A percentile compares a stretch with the other conserved stretches of the same genome.
Conservation (phyloP, 352 stramenopile genomes). For the Globisporangium spiculum region DNA sequence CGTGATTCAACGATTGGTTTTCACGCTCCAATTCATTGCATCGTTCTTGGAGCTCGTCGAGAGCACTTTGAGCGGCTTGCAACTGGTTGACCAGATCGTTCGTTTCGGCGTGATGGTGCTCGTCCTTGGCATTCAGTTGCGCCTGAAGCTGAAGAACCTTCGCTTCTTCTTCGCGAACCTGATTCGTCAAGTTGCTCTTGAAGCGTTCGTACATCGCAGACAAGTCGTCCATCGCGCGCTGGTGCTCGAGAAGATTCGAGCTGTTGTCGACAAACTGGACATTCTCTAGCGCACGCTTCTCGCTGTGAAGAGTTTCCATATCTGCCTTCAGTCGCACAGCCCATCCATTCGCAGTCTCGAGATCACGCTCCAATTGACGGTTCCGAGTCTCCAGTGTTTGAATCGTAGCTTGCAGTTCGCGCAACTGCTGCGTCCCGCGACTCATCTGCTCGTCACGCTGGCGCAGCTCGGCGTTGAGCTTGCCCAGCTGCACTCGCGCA, state of each 20-base stretch:
- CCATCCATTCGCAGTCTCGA: constrained; percentile 28
- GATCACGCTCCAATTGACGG: constrained; percentile 31
- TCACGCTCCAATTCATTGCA: constrained; percentile 45
- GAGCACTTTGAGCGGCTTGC: constrained; percentile 18
- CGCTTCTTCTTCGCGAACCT: constrained; percentile 40
- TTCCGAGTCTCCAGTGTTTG: constrained; percentile 33
- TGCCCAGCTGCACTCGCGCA: constrained; percentile 39
- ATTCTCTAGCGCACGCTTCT: constrained; percentile 38
- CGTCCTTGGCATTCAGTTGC: constrained; percentile 27
- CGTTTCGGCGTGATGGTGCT: constrained; percentile 23
- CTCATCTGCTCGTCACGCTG: constrained; percentile 49
- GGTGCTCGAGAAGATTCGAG: constrained; percentile 18
- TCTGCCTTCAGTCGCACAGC: constrained; percentile 31
- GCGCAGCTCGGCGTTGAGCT: constrained; percentile 30
- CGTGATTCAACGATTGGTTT: constrained; percentile 35
- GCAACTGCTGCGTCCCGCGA: constrained; percentile 41
- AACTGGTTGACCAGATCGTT: constrained; percentile 30
- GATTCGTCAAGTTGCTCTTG: constrained; percentile 33
- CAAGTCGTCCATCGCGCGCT: constrained; percentile 29
- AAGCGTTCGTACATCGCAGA: constrained; percentile 41
- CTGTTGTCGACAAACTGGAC: constrained; percentile 19
- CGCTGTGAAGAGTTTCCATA: constrained; percentile 34
- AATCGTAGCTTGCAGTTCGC: constrained; percentile 27
- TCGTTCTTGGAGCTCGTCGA: constrained; percentile 23
- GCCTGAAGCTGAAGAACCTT: constrained; percentile 43